Conservation (phyloP, 108 stramenopile species). For the Discostella stelligeroides region DNA sequence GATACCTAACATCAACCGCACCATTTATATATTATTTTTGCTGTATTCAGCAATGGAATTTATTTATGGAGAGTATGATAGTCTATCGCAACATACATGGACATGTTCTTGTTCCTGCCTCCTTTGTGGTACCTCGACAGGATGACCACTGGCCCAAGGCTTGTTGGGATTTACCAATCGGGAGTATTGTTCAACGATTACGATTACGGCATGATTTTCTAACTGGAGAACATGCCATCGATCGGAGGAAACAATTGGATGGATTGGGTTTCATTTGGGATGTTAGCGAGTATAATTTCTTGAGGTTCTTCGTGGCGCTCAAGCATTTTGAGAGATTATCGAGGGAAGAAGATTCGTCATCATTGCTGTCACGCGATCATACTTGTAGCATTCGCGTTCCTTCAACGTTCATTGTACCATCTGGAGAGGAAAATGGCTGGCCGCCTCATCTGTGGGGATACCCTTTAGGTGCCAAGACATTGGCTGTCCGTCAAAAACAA, state of each 20-base stretch:
- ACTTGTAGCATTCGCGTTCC: slow-evolving; percentile 64
- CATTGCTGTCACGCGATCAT: slow-evolving; percentile 18
- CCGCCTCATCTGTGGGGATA: slow-evolving; percentile 72
- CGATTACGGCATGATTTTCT: slow-evolving; percentile 72
- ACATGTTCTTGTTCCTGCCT: slow-evolving; percentile 64
- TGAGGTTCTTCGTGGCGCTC: slow-evolving; percentile 59
- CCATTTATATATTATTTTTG: background rate
- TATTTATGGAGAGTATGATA: slow-evolving; percentile 75
- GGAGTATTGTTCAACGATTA: slow-evolving; percentile 66
- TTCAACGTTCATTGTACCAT: slow-evolving; percentile 70
- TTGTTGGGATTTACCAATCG: slow-evolving; percentile 73
- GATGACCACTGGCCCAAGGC: slow-evolving; percentile 63
- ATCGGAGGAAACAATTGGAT: slow-evolving; percentile 65
- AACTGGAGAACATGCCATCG: slow-evolving; percentile 29
- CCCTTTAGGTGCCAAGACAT: slow-evolving; percentile 75
- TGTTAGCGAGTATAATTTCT: slow-evolving; percentile 61
- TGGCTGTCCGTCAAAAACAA: slow-evolving; percentile 79
- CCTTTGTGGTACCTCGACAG: slow-evolving; percentile 69
- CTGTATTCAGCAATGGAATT: slow-evolving; percentile 63
- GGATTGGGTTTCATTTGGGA: slow-evolving; percentile 82
- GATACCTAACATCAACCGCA: too few relatives aligned
- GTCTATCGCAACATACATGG: slow-evolving; percentile 55
- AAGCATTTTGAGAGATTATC: slow-evolving; percentile 57
- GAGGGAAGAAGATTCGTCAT: slow-evolving; percentile 12
- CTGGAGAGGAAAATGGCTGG: slow-evolving; percentile 58